Percentiles rank a stretch among this genome's conserved stretches.
phyloP scores from a whole-genome alignment of 2,329 filamentous ascomycete genomes.

The Rutstroemia sp. region DNA sequence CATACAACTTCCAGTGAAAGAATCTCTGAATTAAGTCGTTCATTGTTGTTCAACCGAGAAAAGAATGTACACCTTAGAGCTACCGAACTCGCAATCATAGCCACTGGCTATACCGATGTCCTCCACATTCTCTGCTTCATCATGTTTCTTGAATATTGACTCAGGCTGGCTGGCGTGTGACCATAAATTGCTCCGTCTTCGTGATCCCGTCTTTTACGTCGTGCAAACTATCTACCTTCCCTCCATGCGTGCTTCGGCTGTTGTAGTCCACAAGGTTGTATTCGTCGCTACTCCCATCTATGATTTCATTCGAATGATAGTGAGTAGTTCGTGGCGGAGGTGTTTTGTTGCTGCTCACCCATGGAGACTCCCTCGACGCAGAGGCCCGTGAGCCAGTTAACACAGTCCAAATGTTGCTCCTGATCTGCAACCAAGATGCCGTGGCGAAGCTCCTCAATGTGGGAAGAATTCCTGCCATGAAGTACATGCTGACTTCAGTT shows the following conservation, averaged over 20 bases:
- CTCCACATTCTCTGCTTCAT: too few relatives aligned
- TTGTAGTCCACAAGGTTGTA: not conserved
- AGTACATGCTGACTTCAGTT: not conserved
- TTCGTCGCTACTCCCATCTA: not conserved
- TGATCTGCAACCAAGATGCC: not conserved
- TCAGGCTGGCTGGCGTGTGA: not conserved
- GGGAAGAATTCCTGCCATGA: not conserved
- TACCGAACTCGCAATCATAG: too few relatives aligned
- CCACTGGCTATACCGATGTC: too few relatives aligned
- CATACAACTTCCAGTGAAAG: too few relatives aligned
- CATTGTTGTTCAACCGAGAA: too few relatives aligned
- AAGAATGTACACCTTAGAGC: too few relatives aligned
- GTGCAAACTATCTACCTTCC: not conserved
- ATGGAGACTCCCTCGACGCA: not conserved
- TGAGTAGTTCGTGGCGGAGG: not conserved
- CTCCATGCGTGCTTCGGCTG: not conserved
- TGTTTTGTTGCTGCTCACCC: not conserved
- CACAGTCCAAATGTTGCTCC: not conserved
- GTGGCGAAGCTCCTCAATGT: not conserved
- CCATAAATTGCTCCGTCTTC: not conserved
- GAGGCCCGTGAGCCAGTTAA: not conserved
- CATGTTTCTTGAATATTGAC: too few relatives aligned
- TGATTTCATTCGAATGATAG: not conserved
- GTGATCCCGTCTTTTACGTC: not conserved
- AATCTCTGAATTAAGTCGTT: too few relatives aligned